These are phyloP conservation scores for Trichoderma sp. DNA, from an alignment of 2,329 filamentous ascomycete genomes.

Conservation along the genomic window DNA sequence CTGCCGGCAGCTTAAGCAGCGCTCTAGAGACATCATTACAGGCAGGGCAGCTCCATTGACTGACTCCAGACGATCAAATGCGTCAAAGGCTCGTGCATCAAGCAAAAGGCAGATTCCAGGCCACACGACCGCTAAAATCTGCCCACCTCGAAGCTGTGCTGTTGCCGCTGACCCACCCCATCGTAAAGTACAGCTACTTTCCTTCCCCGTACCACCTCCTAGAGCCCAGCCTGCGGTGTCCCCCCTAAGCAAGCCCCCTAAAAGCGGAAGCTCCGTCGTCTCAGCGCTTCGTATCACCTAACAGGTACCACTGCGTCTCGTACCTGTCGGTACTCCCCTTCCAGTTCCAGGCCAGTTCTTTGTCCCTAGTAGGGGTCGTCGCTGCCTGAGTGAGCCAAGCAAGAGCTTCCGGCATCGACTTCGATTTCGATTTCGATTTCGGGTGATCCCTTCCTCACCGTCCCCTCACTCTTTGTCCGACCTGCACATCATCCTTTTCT, in stretches of 20 bases:
- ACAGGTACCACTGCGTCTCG: background rate
- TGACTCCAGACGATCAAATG: background rate
- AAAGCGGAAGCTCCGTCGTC: background rate
- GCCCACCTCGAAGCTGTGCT: constrained; percentile 4
- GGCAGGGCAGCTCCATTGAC: background rate
- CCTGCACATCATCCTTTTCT: constrained; percentile 7
- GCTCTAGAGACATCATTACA: background rate
- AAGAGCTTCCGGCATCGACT: constrained; percentile 5
- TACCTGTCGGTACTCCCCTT: background rate
- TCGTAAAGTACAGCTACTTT: background rate
- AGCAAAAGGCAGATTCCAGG: background rate
- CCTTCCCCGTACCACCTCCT: background rate
- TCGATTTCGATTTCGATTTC: constrained; percentile 16
- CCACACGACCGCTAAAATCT: constrained; percentile 4
- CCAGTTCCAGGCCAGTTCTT: background rate
- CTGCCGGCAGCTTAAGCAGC: background rate
- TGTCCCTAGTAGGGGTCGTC: constrained; percentile 12
- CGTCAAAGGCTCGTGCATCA: background rate
- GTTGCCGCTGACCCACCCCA: background rate
- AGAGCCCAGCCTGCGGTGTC: background rate
- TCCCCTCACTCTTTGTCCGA: constrained; percentile 19
- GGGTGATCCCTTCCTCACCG: constrained; percentile 23
- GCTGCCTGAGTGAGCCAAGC: constrained; percentile 25
- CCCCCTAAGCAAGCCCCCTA: background rate
- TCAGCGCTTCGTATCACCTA: constrained; percentile 1